Percentiles rank a stretch among this genome's conserved stretches.
Evolutionary conservation across 768 basidiomycete genomes (phyloP).

Genomic region (Tricholoma sp.): DNA sequence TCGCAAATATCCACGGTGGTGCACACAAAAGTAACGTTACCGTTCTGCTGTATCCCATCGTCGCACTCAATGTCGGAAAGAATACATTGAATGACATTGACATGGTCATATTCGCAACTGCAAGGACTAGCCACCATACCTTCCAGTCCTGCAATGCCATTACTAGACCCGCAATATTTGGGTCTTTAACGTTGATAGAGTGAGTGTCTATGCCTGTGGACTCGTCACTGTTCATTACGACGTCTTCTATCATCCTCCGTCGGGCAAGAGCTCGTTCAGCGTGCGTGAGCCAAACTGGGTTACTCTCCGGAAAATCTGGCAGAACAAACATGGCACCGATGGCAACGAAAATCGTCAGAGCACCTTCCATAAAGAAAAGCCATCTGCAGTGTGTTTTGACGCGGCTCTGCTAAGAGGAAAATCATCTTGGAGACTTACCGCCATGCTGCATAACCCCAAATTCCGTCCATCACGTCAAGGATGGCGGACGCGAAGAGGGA

Average conservation of each 20-base stretch:
- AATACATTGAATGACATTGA: slow-evolving; percentile 75
- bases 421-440: slow-evolving; percentile 34
- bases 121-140: slow-evolving; percentile 76
- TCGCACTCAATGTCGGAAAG: slow-evolving; percentile 73
- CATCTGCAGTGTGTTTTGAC: slow-evolving; percentile 38
- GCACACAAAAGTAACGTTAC: slow-evolving; percentile 72
- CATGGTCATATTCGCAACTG: slow-evolving; percentile 54
- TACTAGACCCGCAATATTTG: slow-evolving; percentile 42
- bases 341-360: slow-evolving; percentile 52
- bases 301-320: slow-evolving; percentile 70
- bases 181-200: slow-evolving; percentile 9
- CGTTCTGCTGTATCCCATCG: slow-evolving; percentile 63
- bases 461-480: slow-evolving; percentile 69
- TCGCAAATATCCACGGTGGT: slow-evolving; percentile 74
- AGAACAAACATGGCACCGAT: slow-evolving; percentile 61
- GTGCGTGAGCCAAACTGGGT: slow-evolving; percentile 49
- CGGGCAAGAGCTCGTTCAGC: slow-evolving; percentile 58
- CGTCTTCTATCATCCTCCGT: slow-evolving; percentile 64
- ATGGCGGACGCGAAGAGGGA: slow-evolving; percentile 79
- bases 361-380: slow-evolving; percentile 75
- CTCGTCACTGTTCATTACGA: slow-evolving; percentile 44
- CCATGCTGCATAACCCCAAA: slow-evolving; percentile 76
- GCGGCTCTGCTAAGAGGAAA: background rate
- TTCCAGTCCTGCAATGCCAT: slow-evolving; percentile 75
- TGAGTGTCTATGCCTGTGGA: slow-evolving; percentile 20